Conservation (phyloP, 129 eudicot genomes). For the sunflower (Helianthus annuus) region HanXRQr2.0-SUNRISE NC_035443.2:189076893-189077392, state of each 20-base stretch:
- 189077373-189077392: no score
- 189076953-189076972: conserved; percentile 4
- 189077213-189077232: no score
- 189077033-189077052: not conserved
- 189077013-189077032: not conserved
- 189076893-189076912: not conserved
- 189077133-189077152: conserved; percentile 5
- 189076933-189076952: conserved; percentile 1
- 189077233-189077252: no score
- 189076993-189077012: conserved; percentile 4
- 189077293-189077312: no score
- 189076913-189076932: conserved; percentile 12
- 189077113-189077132: conserved; percentile 5
- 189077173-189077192: no score
- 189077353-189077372: no score
- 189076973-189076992: not conserved
- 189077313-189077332: no score
- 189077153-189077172: not conserved
- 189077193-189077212: no score
- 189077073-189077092: conserved; percentile 13
- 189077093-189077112: not conserved
- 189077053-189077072: not conserved
- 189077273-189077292: no score
- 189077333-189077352: no score
- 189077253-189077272: no score